Conservation (phyloP, 495 filamentous ascomycete genomes). For the Penicillium coprophilum region DNA sequence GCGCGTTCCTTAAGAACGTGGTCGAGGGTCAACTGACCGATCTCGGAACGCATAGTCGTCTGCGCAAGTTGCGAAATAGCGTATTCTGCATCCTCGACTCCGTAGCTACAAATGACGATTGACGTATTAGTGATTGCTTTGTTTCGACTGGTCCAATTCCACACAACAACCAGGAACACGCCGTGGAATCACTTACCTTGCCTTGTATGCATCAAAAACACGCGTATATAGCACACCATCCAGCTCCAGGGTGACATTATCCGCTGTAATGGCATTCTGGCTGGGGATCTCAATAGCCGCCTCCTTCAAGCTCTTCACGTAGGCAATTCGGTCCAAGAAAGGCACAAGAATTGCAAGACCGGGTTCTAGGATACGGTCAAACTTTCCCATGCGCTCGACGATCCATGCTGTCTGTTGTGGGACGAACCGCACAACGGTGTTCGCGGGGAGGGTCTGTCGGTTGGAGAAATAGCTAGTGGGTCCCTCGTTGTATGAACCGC, state of each 20-base stretch:
- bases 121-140: constrained; percentile 15
- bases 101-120: constrained; percentile 63
- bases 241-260: constrained; percentile 95
- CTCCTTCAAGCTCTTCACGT: constrained; percentile 97
- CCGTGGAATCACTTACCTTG: constrained; percentile 56
- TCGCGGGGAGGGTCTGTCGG: constrained; percentile 70
- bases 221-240: constrained; percentile 94
- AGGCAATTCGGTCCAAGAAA: constrained; percentile 92
- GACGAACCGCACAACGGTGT: constrained; percentile 95
- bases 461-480: constrained; percentile 58
- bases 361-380: constrained; percentile 85
- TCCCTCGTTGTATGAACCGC: constrained; percentile 21
- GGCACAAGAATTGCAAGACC: constrained; percentile 87
- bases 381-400: constrained; percentile 98
- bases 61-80: constrained; percentile 97
- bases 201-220: constrained; percentile 97
- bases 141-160: neutral
- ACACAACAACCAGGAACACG: neutral
- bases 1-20: constrained; percentile 97
- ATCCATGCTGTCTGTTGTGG: constrained; percentile 99
- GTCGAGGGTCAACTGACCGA: constrained; percentile 92
- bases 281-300: constrained; percentile 92
- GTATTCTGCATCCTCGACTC: constrained; percentile 98
- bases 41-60: constrained; percentile 98
- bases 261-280: constrained; percentile 95